phyloP scores from a whole-genome alignment of 768 basidiomycete genomes.

The Mycena floridula region DNA sequence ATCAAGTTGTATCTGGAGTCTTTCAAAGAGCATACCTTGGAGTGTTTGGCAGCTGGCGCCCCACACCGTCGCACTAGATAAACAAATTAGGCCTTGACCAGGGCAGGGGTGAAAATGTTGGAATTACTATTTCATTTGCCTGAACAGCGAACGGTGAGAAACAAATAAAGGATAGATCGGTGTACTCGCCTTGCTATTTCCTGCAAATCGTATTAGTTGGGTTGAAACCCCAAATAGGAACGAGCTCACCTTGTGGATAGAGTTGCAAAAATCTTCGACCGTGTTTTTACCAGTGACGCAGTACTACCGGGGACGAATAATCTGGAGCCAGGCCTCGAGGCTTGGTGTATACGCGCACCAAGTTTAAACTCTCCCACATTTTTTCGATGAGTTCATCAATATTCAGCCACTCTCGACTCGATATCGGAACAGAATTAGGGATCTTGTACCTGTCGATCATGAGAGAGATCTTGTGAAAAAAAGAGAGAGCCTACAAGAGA shows the following conservation, averaged over 20 bases:
- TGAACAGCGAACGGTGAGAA: neutral
- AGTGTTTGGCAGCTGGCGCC: constrained; percentile 96
- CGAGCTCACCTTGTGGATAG: constrained; percentile 97
- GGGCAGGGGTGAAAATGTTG: neutral
- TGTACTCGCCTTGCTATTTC: constrained; percentile 68
- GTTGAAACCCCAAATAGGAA: no score
- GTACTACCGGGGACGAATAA: constrained; percentile 85
- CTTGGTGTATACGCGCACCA: constrained; percentile 96
- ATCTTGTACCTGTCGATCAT: constrained; percentile 72
- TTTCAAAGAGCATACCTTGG: no score
- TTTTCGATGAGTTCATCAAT: constrained; percentile 88
- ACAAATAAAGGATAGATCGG: neutral
- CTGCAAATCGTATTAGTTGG: no score
- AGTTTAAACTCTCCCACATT: constrained; percentile 92
- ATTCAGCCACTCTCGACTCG: constrained; percentile 93
- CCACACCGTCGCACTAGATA: constrained; percentile 80
- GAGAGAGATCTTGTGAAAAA: constrained; percentile 1
- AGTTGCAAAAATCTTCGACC: constrained; percentile 86
- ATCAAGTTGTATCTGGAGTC: no score
- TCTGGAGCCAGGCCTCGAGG: constrained; percentile 89
- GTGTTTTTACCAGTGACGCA: constrained; percentile 58
- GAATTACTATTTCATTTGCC: constrained; percentile 1
- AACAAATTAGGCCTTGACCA: neutral
- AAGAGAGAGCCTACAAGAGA: constrained; percentile 50
- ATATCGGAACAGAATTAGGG: constrained; percentile 91